Percentiles rank a stretch among this genome's conserved stretches.
Conservation (phyloP, 1,284 basidiomycete species). For the Malassezia dermatis region DNA sequence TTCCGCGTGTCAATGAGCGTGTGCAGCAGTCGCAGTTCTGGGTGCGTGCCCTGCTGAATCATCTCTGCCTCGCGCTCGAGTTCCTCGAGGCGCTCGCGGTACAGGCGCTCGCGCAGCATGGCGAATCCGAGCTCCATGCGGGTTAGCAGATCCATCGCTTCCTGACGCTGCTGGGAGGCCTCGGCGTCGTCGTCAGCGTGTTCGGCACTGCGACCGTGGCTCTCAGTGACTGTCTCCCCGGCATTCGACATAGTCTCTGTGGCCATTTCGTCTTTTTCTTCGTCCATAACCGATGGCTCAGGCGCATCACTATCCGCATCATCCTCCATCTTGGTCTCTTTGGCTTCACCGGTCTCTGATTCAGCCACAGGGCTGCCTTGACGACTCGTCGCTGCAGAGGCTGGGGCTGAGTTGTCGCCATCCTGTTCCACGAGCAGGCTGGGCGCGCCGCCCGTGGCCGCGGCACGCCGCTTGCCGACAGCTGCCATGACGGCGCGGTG, state of each 20-base stretch:
- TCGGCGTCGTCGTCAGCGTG: constrained; percentile 20
- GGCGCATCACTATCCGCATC: not conserved
- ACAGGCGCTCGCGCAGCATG: constrained; percentile 53
- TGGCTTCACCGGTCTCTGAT: not conserved
- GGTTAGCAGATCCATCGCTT: constrained; percentile 53
- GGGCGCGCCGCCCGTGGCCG: constrained; percentile 34
- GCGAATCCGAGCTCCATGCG: constrained; percentile 56
- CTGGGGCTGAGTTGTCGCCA: constrained; percentile 25
- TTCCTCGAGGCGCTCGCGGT: constrained; percentile 54
- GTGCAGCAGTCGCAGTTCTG: constrained; percentile 68
- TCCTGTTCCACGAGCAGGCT: constrained; percentile 30
- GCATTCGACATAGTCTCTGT: constrained; percentile 2
- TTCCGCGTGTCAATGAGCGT: constrained; percentile 48
- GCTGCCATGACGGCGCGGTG: constrained; percentile 12
- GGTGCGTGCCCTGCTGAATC: constrained; percentile 62
- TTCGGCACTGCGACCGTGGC: not conserved
- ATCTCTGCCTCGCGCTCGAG: constrained; percentile 53
- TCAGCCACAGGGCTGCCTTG: constrained; percentile 20
- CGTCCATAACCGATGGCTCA: not conserved
- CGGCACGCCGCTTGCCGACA: constrained; percentile 30
- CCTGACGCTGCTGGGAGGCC: constrained; percentile 35
- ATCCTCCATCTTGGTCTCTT: constrained; percentile 9
- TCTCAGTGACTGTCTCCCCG: not conserved
- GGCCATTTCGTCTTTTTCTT: constrained; percentile 5
- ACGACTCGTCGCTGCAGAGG: constrained; percentile 27